These are phyloP conservation scores for Fusarium camptoceras DNA, from an alignment of 2,329 filamentous ascomycete genomes.

Conservation along the genomic window DNA sequence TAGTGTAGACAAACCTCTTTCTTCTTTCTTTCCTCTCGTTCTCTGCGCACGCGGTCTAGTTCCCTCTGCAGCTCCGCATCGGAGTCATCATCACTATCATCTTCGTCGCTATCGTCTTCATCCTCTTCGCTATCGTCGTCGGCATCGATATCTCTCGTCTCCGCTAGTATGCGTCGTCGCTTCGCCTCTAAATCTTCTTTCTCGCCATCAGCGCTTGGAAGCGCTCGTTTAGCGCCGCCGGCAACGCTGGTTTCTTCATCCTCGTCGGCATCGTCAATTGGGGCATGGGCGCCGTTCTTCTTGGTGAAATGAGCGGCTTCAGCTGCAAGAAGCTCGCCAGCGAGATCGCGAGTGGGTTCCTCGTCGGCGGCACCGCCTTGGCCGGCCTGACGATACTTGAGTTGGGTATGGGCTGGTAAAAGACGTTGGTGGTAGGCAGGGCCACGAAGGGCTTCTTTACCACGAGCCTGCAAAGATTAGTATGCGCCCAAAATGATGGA, in stretches of 20 bases:
- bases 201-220: slow-evolving; percentile 36
- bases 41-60: slow-evolving; percentile 91
- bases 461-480: slow-evolving; percentile 73
- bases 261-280: slow-evolving; percentile 63
- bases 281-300: slow-evolving; percentile 69
- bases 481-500: slow-evolving; percentile 1
- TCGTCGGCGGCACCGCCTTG: slow-evolving; percentile 84
- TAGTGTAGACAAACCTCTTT: slow-evolving; percentile 48
- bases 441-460: slow-evolving; percentile 93
- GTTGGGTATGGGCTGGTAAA: slow-evolving; percentile 89
- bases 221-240: slow-evolving; percentile 70
- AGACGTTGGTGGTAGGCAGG: slow-evolving; percentile 97
- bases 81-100: slow-evolving; percentile 65
- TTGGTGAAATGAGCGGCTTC: slow-evolving; percentile 91
- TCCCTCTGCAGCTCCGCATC: slow-evolving; percentile 90
- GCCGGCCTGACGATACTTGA: slow-evolving; percentile 88
- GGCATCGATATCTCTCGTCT: slow-evolving; percentile 88
- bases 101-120: slow-evolving; percentile 65
- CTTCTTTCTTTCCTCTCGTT: slow-evolving; percentile 62
- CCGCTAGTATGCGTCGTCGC: slow-evolving; percentile 85
- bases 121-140: slow-evolving; percentile 71
- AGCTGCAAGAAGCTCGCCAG: slow-evolving; percentile 88
- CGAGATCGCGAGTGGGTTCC: slow-evolving; percentile 80
- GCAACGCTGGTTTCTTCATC: slow-evolving; percentile 55
- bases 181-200: slow-evolving; percentile 82